Evolutionary conservation across 1,284 basidiomycete genomes (phyloP).

Genomic region (Clitocybe nebularis): DNA sequence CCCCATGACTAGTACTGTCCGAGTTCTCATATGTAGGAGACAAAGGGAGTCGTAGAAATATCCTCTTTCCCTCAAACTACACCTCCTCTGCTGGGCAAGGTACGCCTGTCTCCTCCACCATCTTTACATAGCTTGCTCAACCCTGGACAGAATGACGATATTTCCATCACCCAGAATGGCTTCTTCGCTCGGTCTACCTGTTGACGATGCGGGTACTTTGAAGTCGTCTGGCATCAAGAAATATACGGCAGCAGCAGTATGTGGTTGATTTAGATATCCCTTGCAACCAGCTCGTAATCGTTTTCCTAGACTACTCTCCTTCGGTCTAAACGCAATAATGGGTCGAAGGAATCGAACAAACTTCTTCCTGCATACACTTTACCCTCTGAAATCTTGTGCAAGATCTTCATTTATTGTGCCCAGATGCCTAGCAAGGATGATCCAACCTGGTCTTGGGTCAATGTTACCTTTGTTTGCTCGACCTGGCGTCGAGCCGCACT

Average conservation of each 20-base stretch:
- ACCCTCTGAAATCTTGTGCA: constrained; percentile 22
- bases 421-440: constrained; percentile 9
- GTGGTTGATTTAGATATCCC: not conserved
- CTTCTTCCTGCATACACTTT: constrained; percentile 20
- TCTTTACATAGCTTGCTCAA: not conserved
- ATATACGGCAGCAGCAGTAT: constrained; percentile 17
- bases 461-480: constrained; percentile 31
- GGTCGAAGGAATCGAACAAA: constrained; percentile 22
- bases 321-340: constrained; percentile 19
- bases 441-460: constrained; percentile 30
- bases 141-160: constrained; percentile 5
- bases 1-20: too few species aligned
- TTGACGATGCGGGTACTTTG: constrained; percentile 6
- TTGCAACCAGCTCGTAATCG: not conserved
- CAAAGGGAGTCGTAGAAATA: too few species aligned
- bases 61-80: too few species aligned
- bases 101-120: not conserved
- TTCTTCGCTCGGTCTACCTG: constrained; percentile 2
- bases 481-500: constrained; percentile 30
- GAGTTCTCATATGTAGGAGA: too few species aligned
- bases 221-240: constrained; percentile 15
- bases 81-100: not conserved
- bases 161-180: constrained; percentile 7
- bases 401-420: constrained; percentile 18
- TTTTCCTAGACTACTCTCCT: constrained; percentile 20